Evolutionary conservation across 169 alveolate genomes (phyloP).

Genomic region (Plasmodium gonderi): DNA sequence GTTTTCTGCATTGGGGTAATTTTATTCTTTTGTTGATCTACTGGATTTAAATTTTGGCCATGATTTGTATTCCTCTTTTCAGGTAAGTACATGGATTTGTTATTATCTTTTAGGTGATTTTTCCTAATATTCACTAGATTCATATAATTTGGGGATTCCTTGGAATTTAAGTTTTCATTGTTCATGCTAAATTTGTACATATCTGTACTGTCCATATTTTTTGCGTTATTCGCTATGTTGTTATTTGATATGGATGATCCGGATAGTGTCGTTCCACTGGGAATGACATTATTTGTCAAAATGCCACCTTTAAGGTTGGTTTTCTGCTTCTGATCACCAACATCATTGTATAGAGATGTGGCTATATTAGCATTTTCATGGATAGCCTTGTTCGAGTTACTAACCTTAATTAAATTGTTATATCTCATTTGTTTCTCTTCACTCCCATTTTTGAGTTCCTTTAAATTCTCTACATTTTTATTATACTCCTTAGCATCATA

Average conservation of each 20-base stretch:
- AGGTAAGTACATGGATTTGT: not conserved
- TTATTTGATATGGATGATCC: not conserved
- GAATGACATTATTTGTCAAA: not conserved
- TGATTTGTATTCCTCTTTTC: not conserved
- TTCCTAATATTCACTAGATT: constrained; percentile 16
- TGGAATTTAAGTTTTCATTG: constrained; percentile 28
- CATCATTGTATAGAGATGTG: not conserved
- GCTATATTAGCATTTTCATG: constrained; percentile 5
- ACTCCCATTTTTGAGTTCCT: constrained; percentile 7
- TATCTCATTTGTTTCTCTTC: constrained; percentile 38
- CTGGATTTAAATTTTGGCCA: not conserved
- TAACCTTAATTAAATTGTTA: constrained; percentile 15
- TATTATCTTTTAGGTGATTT: constrained; percentile 22
- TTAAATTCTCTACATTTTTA: constrained; percentile 13
- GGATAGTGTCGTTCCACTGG: too few species aligned
- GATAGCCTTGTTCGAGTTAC: not conserved
- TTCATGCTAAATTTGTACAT: constrained; percentile 17
- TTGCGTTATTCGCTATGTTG: not conserved
- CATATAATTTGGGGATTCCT: constrained; percentile 12
- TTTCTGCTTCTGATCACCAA: constrained; percentile 10
- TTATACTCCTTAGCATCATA: constrained; percentile 7
- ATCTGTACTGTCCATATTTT: not conserved
- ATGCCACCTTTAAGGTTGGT: not conserved
- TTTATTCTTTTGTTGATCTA: constrained; percentile 16
- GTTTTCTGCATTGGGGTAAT: constrained; percentile 2